Evolutionary conservation across 2,329 filamentous ascomycete genomes (phyloP).

Genomic region (Tolypocladium album): DNA sequence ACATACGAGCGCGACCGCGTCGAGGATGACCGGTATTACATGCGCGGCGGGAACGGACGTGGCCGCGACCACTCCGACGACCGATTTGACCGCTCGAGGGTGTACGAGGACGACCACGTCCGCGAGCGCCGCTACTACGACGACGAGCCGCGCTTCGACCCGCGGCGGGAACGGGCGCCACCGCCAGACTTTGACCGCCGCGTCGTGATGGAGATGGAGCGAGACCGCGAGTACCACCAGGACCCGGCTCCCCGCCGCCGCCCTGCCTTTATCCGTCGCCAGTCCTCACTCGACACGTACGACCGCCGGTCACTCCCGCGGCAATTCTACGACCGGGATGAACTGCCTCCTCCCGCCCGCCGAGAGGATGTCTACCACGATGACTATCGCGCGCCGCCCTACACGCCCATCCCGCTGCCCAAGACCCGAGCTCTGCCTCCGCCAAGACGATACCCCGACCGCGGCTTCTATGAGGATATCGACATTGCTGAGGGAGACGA

Average conservation of each 20-base stretch:
- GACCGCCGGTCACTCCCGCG: conserved; percentile 57
- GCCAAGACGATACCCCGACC: conserved; percentile 43
- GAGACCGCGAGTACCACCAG: conserved; percentile 35
- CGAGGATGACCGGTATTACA: conserved; percentile 40
- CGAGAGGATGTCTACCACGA: conserved; percentile 36
- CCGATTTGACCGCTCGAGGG: conserved; percentile 34
- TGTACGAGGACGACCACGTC: conserved; percentile 34
- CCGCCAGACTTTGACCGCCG: conserved; percentile 39
- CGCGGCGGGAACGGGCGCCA: conserved; percentile 18
- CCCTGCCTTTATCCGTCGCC: conserved; percentile 62
- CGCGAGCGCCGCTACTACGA: conserved; percentile 46
- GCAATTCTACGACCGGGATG: conserved; percentile 42
- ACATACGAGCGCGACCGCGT: conserved; percentile 26
- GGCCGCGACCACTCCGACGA: conserved; percentile 38
- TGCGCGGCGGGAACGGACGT: conserved; percentile 22
- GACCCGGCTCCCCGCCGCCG: conserved; percentile 45
- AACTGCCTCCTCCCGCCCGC: conserved; percentile 50
- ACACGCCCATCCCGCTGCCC: conserved; percentile 59
- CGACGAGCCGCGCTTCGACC: conserved; percentile 34
- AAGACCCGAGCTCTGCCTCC: conserved; percentile 50
- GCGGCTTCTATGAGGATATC: conserved; percentile 54
- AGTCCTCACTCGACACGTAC: conserved; percentile 85
- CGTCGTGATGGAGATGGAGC: conserved; percentile 44
- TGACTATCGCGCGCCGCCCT: conserved; percentile 33
- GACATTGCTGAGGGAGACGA: conserved; percentile 63